Conservation (phyloP, 2,329 filamentous ascomycete genomes). For the Colletotrichum ledebouriae region DNA sequence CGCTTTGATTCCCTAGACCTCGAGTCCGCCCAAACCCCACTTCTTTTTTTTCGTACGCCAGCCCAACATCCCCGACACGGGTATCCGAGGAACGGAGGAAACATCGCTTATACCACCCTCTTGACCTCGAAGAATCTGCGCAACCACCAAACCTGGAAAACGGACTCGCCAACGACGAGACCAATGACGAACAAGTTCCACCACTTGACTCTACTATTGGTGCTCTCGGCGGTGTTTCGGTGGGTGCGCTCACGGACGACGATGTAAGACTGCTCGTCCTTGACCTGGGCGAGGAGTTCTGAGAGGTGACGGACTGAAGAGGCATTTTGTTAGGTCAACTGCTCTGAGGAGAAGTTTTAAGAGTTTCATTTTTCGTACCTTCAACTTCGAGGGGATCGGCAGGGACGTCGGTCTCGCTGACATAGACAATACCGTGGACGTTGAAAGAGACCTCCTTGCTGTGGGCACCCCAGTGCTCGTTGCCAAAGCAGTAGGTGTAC, state of each 20-base stretch:
- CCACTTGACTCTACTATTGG: conserved; percentile 98
- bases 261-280: conserved; percentile 98
- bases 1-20: not conserved
- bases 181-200: conserved; percentile 98
- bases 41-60: conserved; percentile 24
- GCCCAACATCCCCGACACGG: conserved; percentile 28
- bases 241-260: conserved; percentile 95
- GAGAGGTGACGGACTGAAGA: conserved; percentile 81
- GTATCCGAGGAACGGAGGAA: conserved; percentile 30
- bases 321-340: conserved; percentile 9
- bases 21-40: not conserved
- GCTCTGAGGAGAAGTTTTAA: not conserved
- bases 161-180: conserved; percentile 88
- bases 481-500: conserved; percentile 98
- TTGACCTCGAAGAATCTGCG: conserved; percentile 97
- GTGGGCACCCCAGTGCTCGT: conserved; percentile 96
- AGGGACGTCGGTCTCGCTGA: conserved; percentile 86
- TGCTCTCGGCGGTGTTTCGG: conserved; percentile 98
- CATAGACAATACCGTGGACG: conserved; percentile 98
- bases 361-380: conserved; percentile 65
- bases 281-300: conserved; percentile 90
- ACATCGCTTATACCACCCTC: conserved; percentile 68
- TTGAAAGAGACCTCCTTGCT: conserved; percentile 99
- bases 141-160: conserved; percentile 99
- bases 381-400: conserved; percentile 92